Conservation (phyloP, 345 rosid genomes). For the Aethionema arabicum region DNA sequence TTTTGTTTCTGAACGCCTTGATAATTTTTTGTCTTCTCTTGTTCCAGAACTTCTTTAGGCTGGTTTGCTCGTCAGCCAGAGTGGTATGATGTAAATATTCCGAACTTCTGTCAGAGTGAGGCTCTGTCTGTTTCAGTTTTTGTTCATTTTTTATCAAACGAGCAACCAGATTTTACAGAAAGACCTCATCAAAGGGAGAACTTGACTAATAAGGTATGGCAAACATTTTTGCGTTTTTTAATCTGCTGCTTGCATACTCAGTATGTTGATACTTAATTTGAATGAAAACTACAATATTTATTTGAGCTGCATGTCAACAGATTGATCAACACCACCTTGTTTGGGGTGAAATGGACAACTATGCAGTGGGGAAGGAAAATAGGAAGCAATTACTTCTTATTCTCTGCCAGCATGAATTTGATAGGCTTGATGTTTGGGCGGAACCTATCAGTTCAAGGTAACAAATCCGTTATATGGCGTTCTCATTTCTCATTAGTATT, state of each 20-base stretch:
- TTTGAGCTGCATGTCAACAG: slow-evolving; percentile 44
- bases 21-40: background rate
- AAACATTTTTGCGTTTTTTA: slow-evolving; percentile 20
- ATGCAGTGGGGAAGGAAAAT: slow-evolving; percentile 72
- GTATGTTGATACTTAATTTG: slow-evolving; percentile 44
- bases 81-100: slow-evolving; percentile 69
- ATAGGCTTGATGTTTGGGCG: slow-evolving; percentile 99
- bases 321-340: slow-evolving; percentile 73
- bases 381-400: slow-evolving; percentile 89
- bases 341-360: slow-evolving; percentile 97
- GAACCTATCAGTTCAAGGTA: slow-evolving; percentile 85
- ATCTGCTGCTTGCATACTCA: slow-evolving; percentile 47
- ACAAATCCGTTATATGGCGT: slow-evolving; percentile 8
- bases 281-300: slow-evolving; percentile 22
- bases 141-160: slow-evolving; percentile 74
- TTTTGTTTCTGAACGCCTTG: slow-evolving; percentile 25
- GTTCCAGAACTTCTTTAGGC: slow-evolving; percentile 78
- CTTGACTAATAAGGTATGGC: slow-evolving; percentile 59
- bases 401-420: slow-evolving; percentile 97
- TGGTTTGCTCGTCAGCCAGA: slow-evolving; percentile 96
- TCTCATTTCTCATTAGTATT: slow-evolving; percentile 18
- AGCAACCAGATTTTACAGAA: slow-evolving; percentile 69
- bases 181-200: slow-evolving; percentile 54
- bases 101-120: slow-evolving; percentile 75
- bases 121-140: slow-evolving; percentile 83